Evolutionary conservation across 441 rosid genomes (phyloP), one percentile per base, ranked within the genome.

Genomic region (Melastoma candidum): DNA sequence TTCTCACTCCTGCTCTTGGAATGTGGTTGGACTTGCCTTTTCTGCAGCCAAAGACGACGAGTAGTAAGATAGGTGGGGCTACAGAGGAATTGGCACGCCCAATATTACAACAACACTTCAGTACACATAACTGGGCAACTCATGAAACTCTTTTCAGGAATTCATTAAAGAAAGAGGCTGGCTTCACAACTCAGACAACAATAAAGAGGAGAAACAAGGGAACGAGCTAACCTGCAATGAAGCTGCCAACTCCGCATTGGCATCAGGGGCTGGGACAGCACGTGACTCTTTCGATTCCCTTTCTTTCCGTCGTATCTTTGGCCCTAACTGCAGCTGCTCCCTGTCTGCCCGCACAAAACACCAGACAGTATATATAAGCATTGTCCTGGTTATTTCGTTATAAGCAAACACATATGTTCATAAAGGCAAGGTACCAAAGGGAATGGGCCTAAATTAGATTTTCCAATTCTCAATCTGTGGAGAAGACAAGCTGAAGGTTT

Each of bases 221-320:
- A 17, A 17, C 22, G 22, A n/a, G 10, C 12, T 26, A 53, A 92
- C 96, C 96, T 87, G 95, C 74, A 93, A 77, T n/a, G 98, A 93
- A 46, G 75, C 44, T 46, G 59, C 87, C 58, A 86, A 68, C 63
- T 93, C 98, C 48, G 98, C 96, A 65, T 93, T 93, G n/a, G 97
- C 97, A 54, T 88, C 95, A 49, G 98, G 97, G n/a, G 95, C 98
- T 25, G 97, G 97, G 55, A 88, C 66, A 25, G 96, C 96, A 65
- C 92, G 84, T 56, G 93, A 89, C 61, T 86, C 97, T 61, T 81
- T 89, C 22, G n/a, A 64, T 53, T 65, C 83, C 94, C 71, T 77
- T 82, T 66, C 84, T 78, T 60, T 82, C 97, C 97, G 55, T 81
- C 86, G 52, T 64, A 70, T 60, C 81, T 73, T 62, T 75, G 96